phyloP scores from a whole-genome alignment of 2,329 filamentous ascomycete species.

The Trichoderma sp. region DNA sequence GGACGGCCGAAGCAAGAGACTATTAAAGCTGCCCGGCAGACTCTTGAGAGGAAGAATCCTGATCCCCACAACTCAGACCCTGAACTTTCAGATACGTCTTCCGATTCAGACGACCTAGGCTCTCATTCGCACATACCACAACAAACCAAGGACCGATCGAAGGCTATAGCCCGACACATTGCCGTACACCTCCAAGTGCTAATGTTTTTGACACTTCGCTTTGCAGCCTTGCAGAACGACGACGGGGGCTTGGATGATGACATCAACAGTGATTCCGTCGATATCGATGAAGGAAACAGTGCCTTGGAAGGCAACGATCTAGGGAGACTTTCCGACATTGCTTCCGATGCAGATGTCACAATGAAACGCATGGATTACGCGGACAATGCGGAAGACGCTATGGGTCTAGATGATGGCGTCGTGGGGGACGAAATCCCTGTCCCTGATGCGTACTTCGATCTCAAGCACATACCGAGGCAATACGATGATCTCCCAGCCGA shows the following conservation, averaged over 20 bases:
- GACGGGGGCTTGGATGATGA: background rate
- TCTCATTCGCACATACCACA: background rate
- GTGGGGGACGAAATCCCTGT: background rate
- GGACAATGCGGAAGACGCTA: background rate
- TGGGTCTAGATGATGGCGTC: background rate
- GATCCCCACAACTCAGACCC: background rate
- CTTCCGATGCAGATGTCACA: background rate
- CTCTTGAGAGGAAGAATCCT: background rate
- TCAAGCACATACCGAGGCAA: background rate
- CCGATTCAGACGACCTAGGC: background rate
- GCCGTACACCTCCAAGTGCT: slow-evolving; percentile 18
- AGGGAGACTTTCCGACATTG: background rate
- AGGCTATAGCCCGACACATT: slow-evolving; percentile 6
- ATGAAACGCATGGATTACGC: background rate
- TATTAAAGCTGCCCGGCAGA: background rate
- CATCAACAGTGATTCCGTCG: slow-evolving; percentile 1
- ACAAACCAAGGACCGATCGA: background rate
- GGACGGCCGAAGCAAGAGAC: background rate
- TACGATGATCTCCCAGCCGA: background rate
- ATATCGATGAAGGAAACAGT: slow-evolving; percentile 7
- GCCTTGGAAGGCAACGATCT: background rate
- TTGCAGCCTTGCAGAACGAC: background rate
- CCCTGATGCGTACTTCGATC: background rate
- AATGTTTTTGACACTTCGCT: slow-evolving; percentile 17
- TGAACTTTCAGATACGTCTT: background rate